Base-by-base conservation (phyloP, 2,329 filamentous ascomycete genomes). In the Thielaviopsis euricoi region DNA sequence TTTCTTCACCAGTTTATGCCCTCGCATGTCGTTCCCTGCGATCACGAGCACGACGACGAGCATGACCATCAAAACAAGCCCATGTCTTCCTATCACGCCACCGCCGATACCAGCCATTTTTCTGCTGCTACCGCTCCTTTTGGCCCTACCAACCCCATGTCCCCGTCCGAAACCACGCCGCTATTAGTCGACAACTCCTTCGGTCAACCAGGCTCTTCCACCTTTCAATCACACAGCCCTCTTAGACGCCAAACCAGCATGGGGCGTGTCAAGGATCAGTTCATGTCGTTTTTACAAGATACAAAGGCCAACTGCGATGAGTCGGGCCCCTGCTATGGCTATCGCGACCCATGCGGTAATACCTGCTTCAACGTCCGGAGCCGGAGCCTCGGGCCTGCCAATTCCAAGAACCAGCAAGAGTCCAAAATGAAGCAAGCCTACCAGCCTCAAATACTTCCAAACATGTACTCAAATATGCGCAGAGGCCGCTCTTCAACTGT, bases 21-120 rank as follows among this genome's bases (percentile, higher is more conserved):
- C 6, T 87, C 86, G 19, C 85, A 89, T 64, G 83, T 89, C 5
- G 86, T 90, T 57, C 85, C 87, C 66, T 93, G 87, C 69, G 85
- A 88, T 62, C 86, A 89, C 65, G 79, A 76, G 51, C 86, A 90
- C 65, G 76, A 80, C 13, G 82, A 82, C n/a, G n/a, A 21, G 71
- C 66, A 56, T n/a, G 66, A 43, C 10, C 6, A 25, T 21, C 22
- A 33, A 29, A 53, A 53, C 33, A 3, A 55, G n/a, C 21, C 23
- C 15, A 13, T 12, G 46, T n/a, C 23, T 46, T 33, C 23, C 55
- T 33, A n/a, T 25, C 5, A 40, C 26, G 13, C 46, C 46, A 9
- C 22, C 46, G 15, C 26, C 25, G 9, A n/a, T 12, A 19, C 12
- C 49, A 17, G 26, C 53, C 21, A 13, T 5, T n/a, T n/a, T 5